Base-by-base conservation (phyloP, 805 yeast species). In the Sugiyamaella valdiviana region DNA sequence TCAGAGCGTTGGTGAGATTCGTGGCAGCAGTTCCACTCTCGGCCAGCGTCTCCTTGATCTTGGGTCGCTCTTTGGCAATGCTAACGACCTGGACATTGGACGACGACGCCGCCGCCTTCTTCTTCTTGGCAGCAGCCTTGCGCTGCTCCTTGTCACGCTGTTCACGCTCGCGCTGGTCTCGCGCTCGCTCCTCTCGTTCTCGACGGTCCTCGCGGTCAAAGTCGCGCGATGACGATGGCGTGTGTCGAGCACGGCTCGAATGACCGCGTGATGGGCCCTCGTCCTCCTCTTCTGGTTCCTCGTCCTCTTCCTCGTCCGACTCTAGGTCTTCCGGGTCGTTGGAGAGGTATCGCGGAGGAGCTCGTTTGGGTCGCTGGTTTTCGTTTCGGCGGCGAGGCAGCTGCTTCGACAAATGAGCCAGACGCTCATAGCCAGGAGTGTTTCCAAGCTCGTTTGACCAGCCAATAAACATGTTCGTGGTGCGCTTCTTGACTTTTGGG, bases 21-120 rank as follows among this genome's bases (percentile, higher is more conserved):
- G 89, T 82, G 5, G 95, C 78, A 7, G 82, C 76, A 3, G 87
- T 78, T 48, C 85, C 78, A 16, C 95, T 80, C 49, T 85, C 83
- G 1, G 95, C 86, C 43, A 90, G 76, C 5, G 82, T 67, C 22
- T 74, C 66, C 49, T 79, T 72, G 52, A 91, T 83, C 62, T 75
- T 80, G 16, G 95, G 90, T 1, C 80, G 78, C 58, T 85, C 95
- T 52, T 80, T 78, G 44, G 70, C 40, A 16, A 48, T 20, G 26
- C 46, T 38, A 36, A 49, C 20, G 12, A 26, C 29, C 10, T 22
- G 38, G n/a, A 21, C 37, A 26, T 24, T 21, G 36, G 36, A 26
- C 32, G 32, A 15, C 20, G 32, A n/a, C 6, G 38, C 6, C 10
- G 39, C 10, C 19, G 39, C 10, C 14, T 26, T 26, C 4, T 23